Base-by-base conservation (phyloP, 495 filamentous ascomycete species). In the Jackrogersella minutella region DNA sequence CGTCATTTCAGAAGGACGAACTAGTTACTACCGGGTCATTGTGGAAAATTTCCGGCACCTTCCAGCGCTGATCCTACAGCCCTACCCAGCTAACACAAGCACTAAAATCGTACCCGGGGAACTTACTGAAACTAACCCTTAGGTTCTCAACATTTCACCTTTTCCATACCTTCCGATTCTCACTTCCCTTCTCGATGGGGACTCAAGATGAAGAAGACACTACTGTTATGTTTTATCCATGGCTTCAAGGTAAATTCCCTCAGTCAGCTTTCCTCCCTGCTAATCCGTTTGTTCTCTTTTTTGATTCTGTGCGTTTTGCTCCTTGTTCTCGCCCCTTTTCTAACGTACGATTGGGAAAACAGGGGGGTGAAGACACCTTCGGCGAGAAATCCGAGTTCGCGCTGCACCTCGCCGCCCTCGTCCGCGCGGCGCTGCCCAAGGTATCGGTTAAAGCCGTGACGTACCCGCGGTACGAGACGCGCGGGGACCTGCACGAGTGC, bases 301-400 rank as follows among this genome's bases (percentile, higher is more conserved):
- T 40, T 40, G 8, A 17, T 19, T 30, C 17, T 50, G 7, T 30
- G 24, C 2, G 5, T 14, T 33, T 46, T 13, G 7, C 28, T 46
- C n/a, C 19, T 21, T 30, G 16, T 16, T 16, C 21, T 46, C 14
- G 33, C 16, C 51, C 19, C 8, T 13, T 31, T 60, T 50, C 43
- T 7, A 14, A 11, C 34, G 47, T 13, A 17, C 13, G 28, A n/a
- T 16, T 8, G 34, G 52, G 14, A 19, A 26, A 68, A n/a, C n/a
- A 96, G 92, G 95, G 94, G 66, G 90, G 85, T 70, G 93, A 97
- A 70, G 84, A 91, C 69, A 99, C 95, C 54, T 99, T 99, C 64
- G 87, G 84, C 33, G 66, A 78, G 47, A 77, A 82, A 37, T 81
- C 78, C 69, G 80, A 78, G 46, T 96, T 96, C 68, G 89, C 90